Conservation (phyloP, 2,329 filamentous ascomycete genomes). For the Pseudogymnoascus sp. region DNA sequence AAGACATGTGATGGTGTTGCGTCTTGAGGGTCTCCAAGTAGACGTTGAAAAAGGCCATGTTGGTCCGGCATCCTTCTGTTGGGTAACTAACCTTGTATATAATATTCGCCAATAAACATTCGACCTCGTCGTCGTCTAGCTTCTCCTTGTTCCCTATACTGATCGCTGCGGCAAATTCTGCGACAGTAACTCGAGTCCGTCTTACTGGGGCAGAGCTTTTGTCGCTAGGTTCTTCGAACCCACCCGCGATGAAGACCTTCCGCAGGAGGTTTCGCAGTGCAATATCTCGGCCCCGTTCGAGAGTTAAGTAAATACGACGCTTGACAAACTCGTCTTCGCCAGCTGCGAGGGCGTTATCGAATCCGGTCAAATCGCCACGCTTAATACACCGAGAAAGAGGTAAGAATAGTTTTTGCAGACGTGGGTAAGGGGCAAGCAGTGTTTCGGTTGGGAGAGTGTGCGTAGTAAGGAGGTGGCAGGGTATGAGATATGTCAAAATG, state of each 20-base stretch:
- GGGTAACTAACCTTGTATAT: conserved; percentile 77
- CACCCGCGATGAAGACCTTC: conserved; percentile 81
- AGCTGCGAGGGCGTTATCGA: conserved; percentile 70
- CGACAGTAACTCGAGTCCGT: conserved; percentile 70
- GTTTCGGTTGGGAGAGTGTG: conserved; percentile 69
- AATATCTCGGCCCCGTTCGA: conserved; percentile 87
- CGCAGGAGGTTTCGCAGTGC: conserved; percentile 84
- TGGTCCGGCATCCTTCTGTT: neutral
- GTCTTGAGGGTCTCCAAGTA: neutral
- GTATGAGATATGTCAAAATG: conserved; percentile 90
- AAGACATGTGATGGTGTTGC: neutral
- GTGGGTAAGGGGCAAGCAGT: conserved; percentile 68
- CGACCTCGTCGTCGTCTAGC: conserved; percentile 84
- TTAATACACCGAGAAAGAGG: conserved; percentile 74
- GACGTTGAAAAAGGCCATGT: neutral
- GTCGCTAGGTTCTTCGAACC: conserved; percentile 70
- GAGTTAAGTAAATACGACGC: conserved; percentile 84
- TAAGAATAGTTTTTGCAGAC: conserved; percentile 67
- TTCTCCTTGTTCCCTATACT: conserved; percentile 59
- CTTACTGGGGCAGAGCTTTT: conserved; percentile 53
- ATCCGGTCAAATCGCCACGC: conserved; percentile 70
- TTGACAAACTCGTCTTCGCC: conserved; percentile 92
- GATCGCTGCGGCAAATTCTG: conserved; percentile 79
- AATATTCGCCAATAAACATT: conserved; percentile 90
- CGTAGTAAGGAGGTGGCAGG: conserved; percentile 80